Conservation (phyloP, 1,284 basidiomycete species). For the Coniferiporia sulphurascens region DNA sequence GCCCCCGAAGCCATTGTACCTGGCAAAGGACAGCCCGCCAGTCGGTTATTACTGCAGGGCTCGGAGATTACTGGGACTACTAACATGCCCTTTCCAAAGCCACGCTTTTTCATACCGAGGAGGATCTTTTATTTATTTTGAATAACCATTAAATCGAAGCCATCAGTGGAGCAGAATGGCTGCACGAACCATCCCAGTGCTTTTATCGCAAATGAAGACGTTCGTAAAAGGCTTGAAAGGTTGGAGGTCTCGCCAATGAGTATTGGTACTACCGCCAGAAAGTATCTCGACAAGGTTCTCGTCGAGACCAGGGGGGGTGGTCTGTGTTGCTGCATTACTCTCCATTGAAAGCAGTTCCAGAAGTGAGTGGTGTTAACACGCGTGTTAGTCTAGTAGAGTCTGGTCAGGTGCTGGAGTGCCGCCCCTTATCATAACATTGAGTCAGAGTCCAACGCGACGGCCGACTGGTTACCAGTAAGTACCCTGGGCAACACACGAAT, state of each 20-base stretch:
- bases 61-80: constrained; percentile 18
- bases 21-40: constrained; percentile 20
- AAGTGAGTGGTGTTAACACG: not conserved
- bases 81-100: constrained; percentile 41
- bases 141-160: not conserved
- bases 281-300: constrained; percentile 1
- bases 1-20: constrained; percentile 49
- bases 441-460: too few species aligned
- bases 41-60: not conserved
- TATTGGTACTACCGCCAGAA: constrained; percentile 6
- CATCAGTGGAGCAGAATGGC: not conserved
- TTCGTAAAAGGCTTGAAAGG: constrained; percentile 16
- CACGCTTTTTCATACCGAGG: constrained; percentile 44
- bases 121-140: constrained; percentile 30
- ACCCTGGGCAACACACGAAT: too few species aligned
- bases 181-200: constrained; percentile 9
- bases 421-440: too few species aligned
- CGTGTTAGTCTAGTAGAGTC: too few species aligned
- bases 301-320: constrained; percentile 9
- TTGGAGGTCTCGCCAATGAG: constrained; percentile 8
- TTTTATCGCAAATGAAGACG: constrained; percentile 16
- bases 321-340: not conserved
- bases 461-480: too few species aligned
- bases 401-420: too few species aligned
- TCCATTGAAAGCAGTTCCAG: not conserved